phyloP scores from a whole-genome alignment of 192 early-diverging fungal species.

The Linnemannia exigua region DNA sequence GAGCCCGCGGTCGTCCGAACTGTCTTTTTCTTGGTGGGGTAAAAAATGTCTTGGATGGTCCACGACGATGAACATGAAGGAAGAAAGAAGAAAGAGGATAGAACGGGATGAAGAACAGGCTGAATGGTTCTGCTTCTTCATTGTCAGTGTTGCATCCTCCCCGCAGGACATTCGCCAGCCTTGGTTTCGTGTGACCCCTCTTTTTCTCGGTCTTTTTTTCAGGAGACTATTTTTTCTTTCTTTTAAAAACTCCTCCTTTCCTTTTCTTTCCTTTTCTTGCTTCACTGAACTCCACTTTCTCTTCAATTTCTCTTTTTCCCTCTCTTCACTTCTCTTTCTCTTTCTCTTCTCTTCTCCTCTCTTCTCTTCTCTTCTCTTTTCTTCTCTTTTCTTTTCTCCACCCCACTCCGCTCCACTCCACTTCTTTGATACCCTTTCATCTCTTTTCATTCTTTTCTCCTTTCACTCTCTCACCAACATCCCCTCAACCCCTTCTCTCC shows the following conservation, averaged over 20 bases:
- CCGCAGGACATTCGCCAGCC: background rate
- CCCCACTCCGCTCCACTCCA: background rate
- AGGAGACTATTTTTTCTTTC: background rate
- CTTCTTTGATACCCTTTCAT: background rate
- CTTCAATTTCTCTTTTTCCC: background rate
- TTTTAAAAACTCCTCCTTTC: background rate
- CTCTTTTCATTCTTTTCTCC: background rate
- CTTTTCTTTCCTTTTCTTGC: background rate
- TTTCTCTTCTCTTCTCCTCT: background rate
- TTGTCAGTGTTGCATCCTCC: background rate
- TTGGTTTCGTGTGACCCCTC: background rate
- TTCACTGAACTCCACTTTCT: background rate
- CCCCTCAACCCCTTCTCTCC: background rate
- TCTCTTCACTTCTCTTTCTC: background rate
- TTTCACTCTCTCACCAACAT: background rate
- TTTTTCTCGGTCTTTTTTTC: background rate
- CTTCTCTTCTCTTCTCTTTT: slow-evolving; percentile 5
- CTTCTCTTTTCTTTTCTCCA: background rate
- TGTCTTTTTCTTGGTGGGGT: background rate
- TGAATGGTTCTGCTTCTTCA: background rate
- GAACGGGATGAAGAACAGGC: background rate
- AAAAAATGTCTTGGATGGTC: background rate
- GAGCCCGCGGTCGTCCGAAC: slow-evolving; percentile 6
- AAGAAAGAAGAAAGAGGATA: background rate
- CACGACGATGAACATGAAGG: background rate